Base-by-base conservation (phyloP, 2,329 filamentous ascomycete species). In the Penicillium decumbens region DNA sequence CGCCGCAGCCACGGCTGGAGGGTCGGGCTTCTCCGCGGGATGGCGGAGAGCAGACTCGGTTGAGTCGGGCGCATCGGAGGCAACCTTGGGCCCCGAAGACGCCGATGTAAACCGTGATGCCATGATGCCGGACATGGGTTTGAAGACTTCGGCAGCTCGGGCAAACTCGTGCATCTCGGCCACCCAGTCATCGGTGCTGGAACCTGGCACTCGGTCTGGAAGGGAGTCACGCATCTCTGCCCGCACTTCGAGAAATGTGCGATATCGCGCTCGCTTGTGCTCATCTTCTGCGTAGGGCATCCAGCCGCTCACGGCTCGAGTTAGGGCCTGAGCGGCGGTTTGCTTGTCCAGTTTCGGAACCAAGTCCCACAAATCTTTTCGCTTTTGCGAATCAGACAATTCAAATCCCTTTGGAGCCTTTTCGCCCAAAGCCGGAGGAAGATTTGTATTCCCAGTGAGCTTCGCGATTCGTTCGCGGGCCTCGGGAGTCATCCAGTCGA, bases 101-200 rank as follows among this genome's bases (percentile, higher is more conserved):
- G 72, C 65, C 47, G 87, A 85, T 0, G 90, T 96, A 67, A 98
- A 98, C 0, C 92, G 84, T 18, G 88, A 89, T 13, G 92, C 93
- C 89, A 98, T 97, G 55, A 89, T 78, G 0, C 90, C 90, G 2
- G 88, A 89, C 73, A 95, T 88, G 0, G 93, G 93, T 66, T 88
- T 92, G 75, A 97, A 98, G 18, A 97, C 84, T 58, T 83, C 75
- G 0, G 85, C 85, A 4, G 84, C 85, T 47, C 84, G 81, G 10
- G 80, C 76, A 63, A 95, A 96, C 62, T 98, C 83, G 40, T 78
- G 75, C 46, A 95, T 75, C 68, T 98, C 93, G 49, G 83, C 83
- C 29, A 84, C 69, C 83, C 88, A 96, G 44, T 93, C 88, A 35
- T 89, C 83, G 20, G 80, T 80, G 5, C 76, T 79, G 47, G 76